Base-by-base conservation (phyloP, 192 early-diverging fungal genomes). In the Coemansia sp. region DNA sequence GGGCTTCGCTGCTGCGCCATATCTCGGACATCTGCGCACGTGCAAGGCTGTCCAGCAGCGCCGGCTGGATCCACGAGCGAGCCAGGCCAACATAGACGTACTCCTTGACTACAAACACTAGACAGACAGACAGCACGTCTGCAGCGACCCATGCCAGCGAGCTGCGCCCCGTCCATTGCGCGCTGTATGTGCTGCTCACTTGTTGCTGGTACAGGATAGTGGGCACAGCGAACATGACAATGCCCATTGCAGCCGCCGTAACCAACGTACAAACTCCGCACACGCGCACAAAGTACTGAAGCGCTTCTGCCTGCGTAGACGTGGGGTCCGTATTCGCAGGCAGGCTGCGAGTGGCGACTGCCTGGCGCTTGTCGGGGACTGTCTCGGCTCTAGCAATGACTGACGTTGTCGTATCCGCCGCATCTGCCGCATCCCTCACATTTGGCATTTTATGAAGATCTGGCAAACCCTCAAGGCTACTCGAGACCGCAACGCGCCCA, bases 11-110 rank as follows among this genome's bases (percentile, higher is more conserved):
- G n/a, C 32, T 20, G 9, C 46, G 20, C 75, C 69, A 72, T 11
- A 67, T 12, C 40, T 68, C 75, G 0, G 64, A 32, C 75, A 77
- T 72, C 20, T 56, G 62, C 4, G 69, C 61, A 19, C 6, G 56
- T 9, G 60, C 63, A 43, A 72, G 22, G n/a, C 65, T 64, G 20
- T 12, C 29, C n/a, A 77, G 41, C 35, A 77, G 32, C 17, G 57
- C 60, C 17, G 24, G 25, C 11, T 64, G 69, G 15, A 77, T 14
- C 12, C 65, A 36, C 17, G 66, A 37, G 31, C 75, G 69, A 25
- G 64, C 61, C 25, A 47, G 24, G 22, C 25, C 20, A n/a, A 77
- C 22, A 27, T 68, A 77, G 14, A 77, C 11, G 47, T 45, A 53
- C 35, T 72, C 65, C 25, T 35, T 22, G 32, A 51, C 35, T 4